Base-by-base conservation (phyloP, 2,329 filamentous ascomycete genomes). In the Nemania diffusa region DNA sequence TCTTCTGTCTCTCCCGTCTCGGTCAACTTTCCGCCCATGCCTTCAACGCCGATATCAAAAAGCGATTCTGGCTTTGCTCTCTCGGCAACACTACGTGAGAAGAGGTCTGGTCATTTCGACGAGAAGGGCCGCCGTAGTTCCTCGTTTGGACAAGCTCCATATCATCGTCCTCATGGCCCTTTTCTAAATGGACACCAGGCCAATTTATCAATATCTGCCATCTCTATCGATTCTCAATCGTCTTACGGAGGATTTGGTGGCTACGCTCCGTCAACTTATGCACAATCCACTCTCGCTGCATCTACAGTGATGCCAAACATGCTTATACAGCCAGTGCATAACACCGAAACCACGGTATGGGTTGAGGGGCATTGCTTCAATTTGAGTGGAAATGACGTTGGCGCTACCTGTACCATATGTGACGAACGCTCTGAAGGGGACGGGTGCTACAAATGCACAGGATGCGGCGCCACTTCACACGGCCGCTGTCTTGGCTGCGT, bases 91-190 rank as follows among this genome's bases (percentile, higher is more conserved):
- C 83, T 99, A 64, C 90, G 94, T 34, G 96, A 98, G 81, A 99
- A 98, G 83, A 89, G 95, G 58, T 98, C 96, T 2, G 94, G 92
- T 1, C 93, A 97, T 78, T 97, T 98, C 73, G 92, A 96, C 74
- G 64, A 80, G 69, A 82, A 86, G 71, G 91, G 91, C n/a, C 88
- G 94, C 67, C 89, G 95, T 71, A 97, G 94, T 81, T 97, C 94
- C n/a, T 97, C 94, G 0, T 97, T 97, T 79, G 76, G 92, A 93
- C 72, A 90, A 89, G 77, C 86, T 42, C 88, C 90, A 0, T 80
- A 91, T 22, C 87, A 92, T 72, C 85, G 91, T 48, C 91, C 92
- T 5, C 92, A 88, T 77, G 82, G 90, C 34, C 92, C 94, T 4
- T 94, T 95, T 80, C 83, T 93, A 15, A 88, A 87, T 71, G 87